Evolutionary conservation across 2,329 filamentous ascomycete genomes (phyloP).

Genomic region (Alternaria postmessia): DNA sequence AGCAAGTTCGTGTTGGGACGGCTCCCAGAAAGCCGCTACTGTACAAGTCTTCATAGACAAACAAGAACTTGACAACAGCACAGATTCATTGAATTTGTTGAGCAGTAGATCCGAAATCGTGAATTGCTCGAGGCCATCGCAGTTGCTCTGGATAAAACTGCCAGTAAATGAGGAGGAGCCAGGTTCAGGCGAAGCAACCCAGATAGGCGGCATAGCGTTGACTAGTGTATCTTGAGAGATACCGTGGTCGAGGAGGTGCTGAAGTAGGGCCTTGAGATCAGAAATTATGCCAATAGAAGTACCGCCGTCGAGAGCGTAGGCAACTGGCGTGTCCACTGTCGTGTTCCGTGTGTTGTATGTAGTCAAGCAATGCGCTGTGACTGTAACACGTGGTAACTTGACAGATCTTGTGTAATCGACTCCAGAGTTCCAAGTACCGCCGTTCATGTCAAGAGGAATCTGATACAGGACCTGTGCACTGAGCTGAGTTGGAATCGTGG

Average conservation of each 20-base stretch:
- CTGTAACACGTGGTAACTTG: not conserved
- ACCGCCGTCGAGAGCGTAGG: not conserved
- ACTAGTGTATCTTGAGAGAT: not conserved
- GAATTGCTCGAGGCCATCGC: rapidly evolving
- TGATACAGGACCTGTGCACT: not conserved
- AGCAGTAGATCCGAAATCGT: not conserved
- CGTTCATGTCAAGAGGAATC: not conserved
- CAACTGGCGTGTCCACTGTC: not conserved
- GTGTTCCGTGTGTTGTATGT: not conserved
- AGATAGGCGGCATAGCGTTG: not conserved
- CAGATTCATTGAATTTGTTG: not conserved
- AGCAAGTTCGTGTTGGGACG: not conserved
- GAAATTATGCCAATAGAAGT: not conserved
- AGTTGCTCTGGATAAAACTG: not conserved
- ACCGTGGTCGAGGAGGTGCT: not conserved
- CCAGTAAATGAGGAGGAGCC: not conserved
- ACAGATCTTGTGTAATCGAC: not conserved
- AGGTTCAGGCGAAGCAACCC: not conserved
- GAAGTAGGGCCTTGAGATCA: not conserved
- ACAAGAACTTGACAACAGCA: not conserved
- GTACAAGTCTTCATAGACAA: not conserved
- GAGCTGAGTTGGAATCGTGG: not conserved
- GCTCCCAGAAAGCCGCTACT: not conserved
- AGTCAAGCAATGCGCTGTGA: not conserved
- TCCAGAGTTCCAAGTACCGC: not conserved